A percentile compares a stretch with the other conserved stretches of the same genome.
phyloP scores from a whole-genome alignment of 2,329 filamentous ascomycete species.

The Xylaria arbuscula region DNA sequence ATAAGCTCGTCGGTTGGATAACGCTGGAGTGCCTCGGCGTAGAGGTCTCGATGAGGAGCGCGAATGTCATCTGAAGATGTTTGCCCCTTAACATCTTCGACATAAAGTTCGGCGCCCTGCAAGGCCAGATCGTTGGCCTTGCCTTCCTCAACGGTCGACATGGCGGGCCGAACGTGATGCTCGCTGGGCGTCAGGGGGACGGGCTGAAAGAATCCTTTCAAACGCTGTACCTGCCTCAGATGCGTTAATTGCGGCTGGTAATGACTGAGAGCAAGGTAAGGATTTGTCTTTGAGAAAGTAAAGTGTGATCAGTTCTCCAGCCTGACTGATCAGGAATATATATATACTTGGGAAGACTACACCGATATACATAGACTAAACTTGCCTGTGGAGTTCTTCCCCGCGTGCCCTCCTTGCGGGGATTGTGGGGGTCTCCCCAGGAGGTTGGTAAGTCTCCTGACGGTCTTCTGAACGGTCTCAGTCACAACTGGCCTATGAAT shows the following conservation, averaged over 20 bases:
- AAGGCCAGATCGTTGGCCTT: not conserved
- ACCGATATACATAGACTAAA: not conserved
- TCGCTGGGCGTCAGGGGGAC: not conserved
- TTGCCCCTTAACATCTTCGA: slow-evolving; percentile 12
- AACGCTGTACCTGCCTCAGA: not conserved
- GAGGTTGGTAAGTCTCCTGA: not conserved
- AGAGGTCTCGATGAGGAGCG: slow-evolving; percentile 15
- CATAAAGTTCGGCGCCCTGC: not conserved
- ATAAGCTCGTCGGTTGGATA: slow-evolving; percentile 24
- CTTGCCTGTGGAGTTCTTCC: not conserved
- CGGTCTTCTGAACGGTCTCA: not conserved
- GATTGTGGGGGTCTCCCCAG: not conserved
- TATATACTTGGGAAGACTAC: not conserved
- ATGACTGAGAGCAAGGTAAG: no score
- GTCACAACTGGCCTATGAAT: not conserved
- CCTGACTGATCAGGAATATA: not conserved
- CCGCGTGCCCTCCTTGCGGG: slow-evolving; percentile 1
- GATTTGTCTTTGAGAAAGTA: not conserved
- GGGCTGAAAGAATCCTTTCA: not conserved
- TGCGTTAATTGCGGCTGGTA: not conserved
- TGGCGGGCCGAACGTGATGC: not conserved
- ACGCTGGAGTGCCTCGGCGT: slow-evolving; percentile 16
- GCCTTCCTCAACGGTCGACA: not conserved
- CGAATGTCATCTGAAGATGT: not conserved
- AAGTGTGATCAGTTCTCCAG: not conserved